Conservation (phyloP, 495 filamentous ascomycete species). For the Amphirosellinia nigrospora region DNA sequence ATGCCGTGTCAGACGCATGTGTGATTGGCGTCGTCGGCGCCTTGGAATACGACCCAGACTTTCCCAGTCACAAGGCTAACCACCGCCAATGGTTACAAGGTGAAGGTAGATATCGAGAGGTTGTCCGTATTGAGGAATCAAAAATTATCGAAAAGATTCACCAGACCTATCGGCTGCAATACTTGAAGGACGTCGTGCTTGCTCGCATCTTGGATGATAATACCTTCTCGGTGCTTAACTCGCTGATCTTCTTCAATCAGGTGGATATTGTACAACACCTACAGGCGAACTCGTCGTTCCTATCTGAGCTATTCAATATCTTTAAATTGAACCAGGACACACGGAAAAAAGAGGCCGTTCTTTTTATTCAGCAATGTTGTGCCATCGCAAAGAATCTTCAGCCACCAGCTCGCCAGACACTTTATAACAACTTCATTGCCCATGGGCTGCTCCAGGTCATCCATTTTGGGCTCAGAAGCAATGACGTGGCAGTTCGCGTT, state of each 20-base stretch:
- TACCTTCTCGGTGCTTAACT: slow-evolving; percentile 97
- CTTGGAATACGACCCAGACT: slow-evolving; percentile 97
- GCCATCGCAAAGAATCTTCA: slow-evolving; percentile 94
- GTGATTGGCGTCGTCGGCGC: slow-evolving; percentile 94
- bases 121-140: slow-evolving; percentile 85
- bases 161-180: slow-evolving; percentile 92
- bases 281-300: slow-evolving; percentile 75
- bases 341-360: slow-evolving; percentile 90
- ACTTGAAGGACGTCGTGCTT: slow-evolving; percentile 97
- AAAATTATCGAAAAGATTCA: slow-evolving; percentile 89
- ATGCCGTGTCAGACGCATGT: slow-evolving; percentile 86
- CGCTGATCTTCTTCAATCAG: slow-evolving; percentile 98
- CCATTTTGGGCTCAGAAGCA: slow-evolving; percentile 85
- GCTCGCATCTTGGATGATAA: slow-evolving; percentile 96
- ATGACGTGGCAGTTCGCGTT: slow-evolving; percentile 83
- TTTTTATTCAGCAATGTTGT: slow-evolving; percentile 96
- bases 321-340: slow-evolving; percentile 71
- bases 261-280: slow-evolving; percentile 96
- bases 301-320: slow-evolving; percentile 89
- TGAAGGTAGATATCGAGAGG: slow-evolving; percentile 91
- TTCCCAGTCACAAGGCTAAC: slow-evolving; percentile 97
- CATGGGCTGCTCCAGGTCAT: slow-evolving; percentile 90
- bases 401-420: slow-evolving; percentile 72
- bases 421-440: slow-evolving; percentile 89
- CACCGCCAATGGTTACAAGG: slow-evolving; percentile 92